phyloP scores from a whole-genome alignment of 176 grass and related monocot species.

The Elymus sibiricus region DNA sequence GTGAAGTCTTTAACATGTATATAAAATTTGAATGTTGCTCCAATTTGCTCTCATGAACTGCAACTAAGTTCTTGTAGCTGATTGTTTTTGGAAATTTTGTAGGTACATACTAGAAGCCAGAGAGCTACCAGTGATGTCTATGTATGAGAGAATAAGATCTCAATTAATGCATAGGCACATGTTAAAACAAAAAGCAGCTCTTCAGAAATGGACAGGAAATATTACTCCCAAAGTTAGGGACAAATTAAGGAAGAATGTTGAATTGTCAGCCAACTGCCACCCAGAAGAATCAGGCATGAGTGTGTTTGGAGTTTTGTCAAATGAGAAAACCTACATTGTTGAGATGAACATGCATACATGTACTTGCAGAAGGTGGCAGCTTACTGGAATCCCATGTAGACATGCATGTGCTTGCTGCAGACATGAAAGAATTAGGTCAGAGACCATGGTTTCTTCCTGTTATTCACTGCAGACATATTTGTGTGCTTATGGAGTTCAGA shows the following conservation, averaged over 20 bases:
- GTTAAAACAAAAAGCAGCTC: not conserved
- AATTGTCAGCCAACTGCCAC: not conserved
- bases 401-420: too few species aligned
- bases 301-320: not conserved
- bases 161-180: not conserved
- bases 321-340: not conserved
- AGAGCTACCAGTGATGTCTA: not conserved
- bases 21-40: too few species aligned
- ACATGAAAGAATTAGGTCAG: not conserved
- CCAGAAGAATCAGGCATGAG: not conserved
- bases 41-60: too few species aligned
- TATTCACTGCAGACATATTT: too few species aligned
- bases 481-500: too few species aligned
- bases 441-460: too few species aligned
- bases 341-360: not conserved
- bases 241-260: not conserved
- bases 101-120: not conserved
- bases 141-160: not conserved
- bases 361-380: not conserved
- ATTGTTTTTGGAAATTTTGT: not conserved
- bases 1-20: not conserved
- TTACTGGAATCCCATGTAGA: not conserved
- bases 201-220: not conserved
- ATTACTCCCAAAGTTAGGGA: not conserved
- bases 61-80: too few species aligned